Conservation (phyloP, 2,329 filamentous ascomycete species). For the Penicillium sp. region DNA sequence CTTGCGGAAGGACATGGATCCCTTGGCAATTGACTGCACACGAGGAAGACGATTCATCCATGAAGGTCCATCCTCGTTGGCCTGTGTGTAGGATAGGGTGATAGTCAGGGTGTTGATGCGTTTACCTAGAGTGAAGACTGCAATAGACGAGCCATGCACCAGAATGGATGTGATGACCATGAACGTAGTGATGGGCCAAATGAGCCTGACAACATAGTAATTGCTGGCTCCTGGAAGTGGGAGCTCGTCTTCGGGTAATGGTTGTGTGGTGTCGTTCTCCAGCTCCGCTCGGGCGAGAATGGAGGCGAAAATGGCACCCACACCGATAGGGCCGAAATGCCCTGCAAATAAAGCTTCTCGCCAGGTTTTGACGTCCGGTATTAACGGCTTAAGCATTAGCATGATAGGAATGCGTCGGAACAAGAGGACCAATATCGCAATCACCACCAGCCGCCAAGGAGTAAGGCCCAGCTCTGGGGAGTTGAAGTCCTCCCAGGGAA, state of each 20-base stretch:
- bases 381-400: slow-evolving; percentile 83
- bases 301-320: slow-evolving; percentile 92
- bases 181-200: slow-evolving; percentile 96
- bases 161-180: slow-evolving; percentile 91
- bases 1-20: slow-evolving; percentile 69
- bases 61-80: slow-evolving; percentile 78
- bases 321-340: slow-evolving; percentile 95
- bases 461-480: slow-evolving; percentile 67
- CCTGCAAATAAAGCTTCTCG: slow-evolving; percentile 94
- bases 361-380: slow-evolving; percentile 98
- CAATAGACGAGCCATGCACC: slow-evolving; percentile 95
- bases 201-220: slow-evolving; percentile 73
- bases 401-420: slow-evolving; percentile 96
- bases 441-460: slow-evolving; percentile 89
- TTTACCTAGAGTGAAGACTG: slow-evolving; percentile 95
- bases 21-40: slow-evolving; percentile 78
- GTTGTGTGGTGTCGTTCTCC: slow-evolving; percentile 72
- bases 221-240: slow-evolving; percentile 53
- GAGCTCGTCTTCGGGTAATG: slow-evolving; percentile 62
- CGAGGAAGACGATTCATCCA: slow-evolving; percentile 94
- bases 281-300: slow-evolving; percentile 92
- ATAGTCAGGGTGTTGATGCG: slow-evolving; percentile 95
- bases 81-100: slow-evolving; percentile 93
- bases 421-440: slow-evolving; percentile 88
- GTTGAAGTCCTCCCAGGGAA: slow-evolving; percentile 94